phyloP scores from a whole-genome alignment of 2,329 filamentous ascomycete genomes.

The Xylariales sp. region DNA sequence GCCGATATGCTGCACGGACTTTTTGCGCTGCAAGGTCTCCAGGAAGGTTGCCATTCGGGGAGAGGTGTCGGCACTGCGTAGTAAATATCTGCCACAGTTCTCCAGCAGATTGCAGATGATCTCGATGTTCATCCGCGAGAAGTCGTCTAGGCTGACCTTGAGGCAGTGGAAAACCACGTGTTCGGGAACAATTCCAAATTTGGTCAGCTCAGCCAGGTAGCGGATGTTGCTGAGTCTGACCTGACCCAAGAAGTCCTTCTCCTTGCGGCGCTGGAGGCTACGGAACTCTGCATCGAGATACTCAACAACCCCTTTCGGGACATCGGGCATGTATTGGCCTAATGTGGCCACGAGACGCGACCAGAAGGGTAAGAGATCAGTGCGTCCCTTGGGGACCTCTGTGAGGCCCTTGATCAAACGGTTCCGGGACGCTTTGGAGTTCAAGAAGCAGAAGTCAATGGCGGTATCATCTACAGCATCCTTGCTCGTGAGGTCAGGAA shows the following conservation, averaged over 20 bases:
- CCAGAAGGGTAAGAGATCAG: conserved; percentile 86
- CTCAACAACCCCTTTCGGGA: conserved; percentile 85
- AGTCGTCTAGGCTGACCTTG: conserved; percentile 95
- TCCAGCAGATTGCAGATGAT: conserved; percentile 95
- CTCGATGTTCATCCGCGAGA: conserved; percentile 98
- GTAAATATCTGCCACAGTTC: conserved; percentile 90
- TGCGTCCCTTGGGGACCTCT: conserved; percentile 89
- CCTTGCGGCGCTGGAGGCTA: conserved; percentile 92
- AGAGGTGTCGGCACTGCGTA: conserved; percentile 88
- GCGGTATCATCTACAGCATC: conserved; percentile 89
- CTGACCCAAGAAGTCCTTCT: conserved; percentile 94
- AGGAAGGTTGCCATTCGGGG: conserved; percentile 92
- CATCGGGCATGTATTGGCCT: conserved; percentile 87
- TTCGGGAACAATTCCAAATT: conserved; percentile 96
- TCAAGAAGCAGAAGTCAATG: conserved; percentile 95
- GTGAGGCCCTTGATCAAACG: conserved; percentile 88
- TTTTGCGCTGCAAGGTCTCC: conserved; percentile 93
- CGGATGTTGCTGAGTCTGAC: conserved; percentile 91
- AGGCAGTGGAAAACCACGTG: conserved; percentile 98
- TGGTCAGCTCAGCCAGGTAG: conserved; percentile 96
- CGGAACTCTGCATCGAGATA: conserved; percentile 96
- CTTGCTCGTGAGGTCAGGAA: conserved; percentile 90
- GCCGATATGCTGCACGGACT: conserved; percentile 89
- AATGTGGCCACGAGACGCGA: conserved; percentile 90
- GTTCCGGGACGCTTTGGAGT: conserved; percentile 96